Base-by-base conservation (phyloP, 2,329 filamentous ascomycete genomes). In the Sphaerulina musiva region DNA sequence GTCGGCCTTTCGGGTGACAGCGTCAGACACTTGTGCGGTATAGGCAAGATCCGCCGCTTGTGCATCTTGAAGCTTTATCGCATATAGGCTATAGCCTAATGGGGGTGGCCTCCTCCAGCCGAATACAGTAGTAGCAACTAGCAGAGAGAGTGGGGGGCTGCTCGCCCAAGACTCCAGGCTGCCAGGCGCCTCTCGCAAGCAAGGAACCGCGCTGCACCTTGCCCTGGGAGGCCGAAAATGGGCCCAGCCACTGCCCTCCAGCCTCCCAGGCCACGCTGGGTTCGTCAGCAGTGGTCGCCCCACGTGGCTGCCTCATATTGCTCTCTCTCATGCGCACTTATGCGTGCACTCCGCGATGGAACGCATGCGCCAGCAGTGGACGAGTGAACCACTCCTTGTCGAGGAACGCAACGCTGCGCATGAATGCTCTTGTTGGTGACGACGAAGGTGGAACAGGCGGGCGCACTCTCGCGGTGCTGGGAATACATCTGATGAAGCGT, bases 361-460 rank as follows among this genome's bases (percentile, higher is more conserved):
- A 39, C 31, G 48, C 53, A 48, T 44, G 23, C 44, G 44, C n/a
- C 49, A 52, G 49, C 42, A 41, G 49, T 42, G 44, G 36, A 34
- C 32, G 40, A 26, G 44, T 29, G n/a, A 20, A n/a, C 0, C 4
- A 20, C 32, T 29, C n/a, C 17, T 17, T 42, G 48, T 29, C 39
- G 39, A 48, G 54, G 54, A 52, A 56, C 53, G 17, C 9, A 34
- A 40, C 39, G 34, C 32, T 48, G 48, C 38, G 53, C 48, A 44
- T 31, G 23, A n/a, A n/a, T n/a, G n/a, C n/a, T 41, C 29, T 34
- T 46, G 50, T 29, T 47, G 45, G 39, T 43, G 50, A 46, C 34
- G 49, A n/a, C n/a, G n/a, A n/a, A 46, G 23, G 43, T 43, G 43
- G 36, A 39, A 34, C 36, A 53, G 38, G 23, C 26, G 29, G 48